phyloP scores from a whole-genome alignment of 805 yeast genomes.

The Zygosaccharomyces siamensis region DNA sequence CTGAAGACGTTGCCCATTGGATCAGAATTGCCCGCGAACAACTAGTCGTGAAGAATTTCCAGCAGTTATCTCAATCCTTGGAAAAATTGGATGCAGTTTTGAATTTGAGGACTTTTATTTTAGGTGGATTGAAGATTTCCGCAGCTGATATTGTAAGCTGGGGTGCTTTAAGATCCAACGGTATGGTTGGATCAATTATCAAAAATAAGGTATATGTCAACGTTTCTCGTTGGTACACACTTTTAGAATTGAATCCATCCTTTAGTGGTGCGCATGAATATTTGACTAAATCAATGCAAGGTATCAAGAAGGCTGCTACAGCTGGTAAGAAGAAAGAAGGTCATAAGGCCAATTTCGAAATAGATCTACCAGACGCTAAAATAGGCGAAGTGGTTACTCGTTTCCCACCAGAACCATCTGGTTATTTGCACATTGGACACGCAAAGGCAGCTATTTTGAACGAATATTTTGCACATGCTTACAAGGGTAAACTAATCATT shows the following conservation, averaged over 20 bases:
- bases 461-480: slow-evolving; percentile 92
- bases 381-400: slow-evolving; percentile 96
- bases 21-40: slow-evolving; percentile 59
- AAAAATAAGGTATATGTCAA: slow-evolving; percentile 80
- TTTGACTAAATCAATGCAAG: slow-evolving; percentile 64
- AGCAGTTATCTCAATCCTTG: slow-evolving; percentile 69
- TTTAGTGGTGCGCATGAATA: slow-evolving; percentile 68
- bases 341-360: slow-evolving; percentile 93
- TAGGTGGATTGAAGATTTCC: slow-evolving; percentile 57
- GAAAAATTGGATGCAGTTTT: slow-evolving; percentile 78
- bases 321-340: slow-evolving; percentile 70
- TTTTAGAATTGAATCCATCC: slow-evolving; percentile 58
- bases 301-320: slow-evolving; percentile 66
- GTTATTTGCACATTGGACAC: slow-evolving; percentile 95
- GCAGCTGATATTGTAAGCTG: slow-evolving; percentile 83
- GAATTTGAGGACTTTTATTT: slow-evolving; percentile 75
- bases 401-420: slow-evolving; percentile 99
- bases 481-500: slow-evolving; percentile 93
- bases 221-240: slow-evolving; percentile 89
- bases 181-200: slow-evolving; percentile 85
- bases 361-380: slow-evolving; percentile 84
- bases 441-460: slow-evolving; percentile 97
- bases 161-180: slow-evolving; percentile 92
- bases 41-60: slow-evolving; percentile 79
- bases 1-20: slow-evolving; percentile 54